phyloP scores from a whole-genome alignment of 768 basidiomycete species.

The Boletus bicolor region DNA sequence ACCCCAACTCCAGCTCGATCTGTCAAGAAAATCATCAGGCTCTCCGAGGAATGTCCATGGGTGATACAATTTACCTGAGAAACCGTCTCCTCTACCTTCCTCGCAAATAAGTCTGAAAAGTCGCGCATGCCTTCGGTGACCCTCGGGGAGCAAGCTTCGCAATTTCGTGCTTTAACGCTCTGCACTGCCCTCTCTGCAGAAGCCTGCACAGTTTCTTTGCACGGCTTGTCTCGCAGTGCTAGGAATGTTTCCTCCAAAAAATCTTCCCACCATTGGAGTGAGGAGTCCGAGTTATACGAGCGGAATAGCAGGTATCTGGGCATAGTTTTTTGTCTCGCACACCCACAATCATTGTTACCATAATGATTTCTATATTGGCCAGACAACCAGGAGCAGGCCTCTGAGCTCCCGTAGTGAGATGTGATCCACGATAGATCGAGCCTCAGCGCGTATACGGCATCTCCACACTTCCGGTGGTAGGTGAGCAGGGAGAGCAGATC shows the following conservation, averaged over 20 bases:
- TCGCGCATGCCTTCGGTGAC: no score
- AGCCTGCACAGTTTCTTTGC: no score
- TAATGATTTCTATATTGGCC: not conserved
- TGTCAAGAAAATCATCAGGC: not conserved
- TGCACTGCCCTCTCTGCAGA: no score
- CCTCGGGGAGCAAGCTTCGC: not conserved
- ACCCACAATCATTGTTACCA: no score
- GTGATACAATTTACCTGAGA: not conserved
- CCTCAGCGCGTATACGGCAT: conserved; percentile 6
- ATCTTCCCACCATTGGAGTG: no score
- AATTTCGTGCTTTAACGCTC: no score
- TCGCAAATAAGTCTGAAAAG: no score
- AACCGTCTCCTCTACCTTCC: no score
- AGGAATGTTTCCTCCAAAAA: no score
- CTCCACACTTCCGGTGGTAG: conserved; percentile 18
- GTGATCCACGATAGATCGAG: conserved; percentile 11
- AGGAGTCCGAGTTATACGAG: no score
- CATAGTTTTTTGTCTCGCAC: not conserved
- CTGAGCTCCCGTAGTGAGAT: not conserved
- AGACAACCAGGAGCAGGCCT: conserved; percentile 11
- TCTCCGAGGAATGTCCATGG: not conserved
- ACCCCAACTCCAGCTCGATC: not conserved
- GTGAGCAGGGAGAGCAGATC: conserved; percentile 23
- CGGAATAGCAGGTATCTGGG: no score
- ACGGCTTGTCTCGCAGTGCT: no score